Evolutionary conservation across 1,139 yeast species (phyloP), one percentile per base, ranked within the genome.

Genomic region (Pichia sp.): DNA sequence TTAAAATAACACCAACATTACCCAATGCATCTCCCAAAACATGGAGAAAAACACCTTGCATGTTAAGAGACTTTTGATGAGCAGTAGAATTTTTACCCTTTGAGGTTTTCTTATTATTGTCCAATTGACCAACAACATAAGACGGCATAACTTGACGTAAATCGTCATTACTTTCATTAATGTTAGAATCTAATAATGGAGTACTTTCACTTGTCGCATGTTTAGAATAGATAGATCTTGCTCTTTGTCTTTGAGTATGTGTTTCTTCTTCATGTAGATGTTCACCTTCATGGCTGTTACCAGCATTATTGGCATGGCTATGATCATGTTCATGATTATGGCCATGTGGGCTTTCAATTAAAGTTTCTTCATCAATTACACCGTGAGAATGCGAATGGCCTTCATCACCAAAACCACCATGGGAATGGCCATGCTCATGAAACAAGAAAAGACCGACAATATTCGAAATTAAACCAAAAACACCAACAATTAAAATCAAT

Each of bases 11-110:
- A 59, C 99, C 99, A 53, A 93, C 73, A 66, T 93, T 93, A 58
- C 99, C 99, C 56, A 93, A 73, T 1, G 98, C 98, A 68, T 93
- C 99, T 45, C 99, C 99, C 62, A 93, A 60, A 8, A 93, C 99
- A 67, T 93, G 99, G 62, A 93, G 74, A 65, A 88, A 93, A 6
- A 93, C 98, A 57, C 99, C 98, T 63, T 89, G 95, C 98, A 93
- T 93, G 70, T 93, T 93, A 74, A 93, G 74, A 16, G 96, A 87
- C 67, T 79, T 81, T 14, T 57, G 49, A 43, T 58, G 29, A 13
- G 39, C 27, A 7, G 19, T 43, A 7, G 39, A 13, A 22, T 47
- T 41, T 25, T 47, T 50, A 29, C 34, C 46, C n/a, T 31, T 47
- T 27, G 47, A 14, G 7, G 30, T 18, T 16, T 6, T 29, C 30